Evolutionary conservation across 148 eudicot genomes (phyloP), one percentile per base, ranked within the genome.

Genomic region (Nepenthes mirabilis): DNA sequence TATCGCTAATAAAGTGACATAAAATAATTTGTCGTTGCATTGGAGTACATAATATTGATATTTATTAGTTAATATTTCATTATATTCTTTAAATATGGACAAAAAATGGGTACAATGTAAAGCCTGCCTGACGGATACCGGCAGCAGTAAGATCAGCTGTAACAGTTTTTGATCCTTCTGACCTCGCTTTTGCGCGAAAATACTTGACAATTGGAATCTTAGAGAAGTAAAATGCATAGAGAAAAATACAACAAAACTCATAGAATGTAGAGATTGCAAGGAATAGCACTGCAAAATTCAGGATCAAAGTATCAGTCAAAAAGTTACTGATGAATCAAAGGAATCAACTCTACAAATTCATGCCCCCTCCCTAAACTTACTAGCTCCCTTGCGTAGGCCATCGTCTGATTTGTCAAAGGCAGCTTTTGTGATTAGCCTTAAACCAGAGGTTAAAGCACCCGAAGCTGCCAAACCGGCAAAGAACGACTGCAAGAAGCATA

Each of bases 151-250:
- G 80, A 47, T 84, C 90, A 55, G 73, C 58, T 32, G 72, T 34
- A 52, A 84, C 90, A 36, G 90, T 84, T 68, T 70, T 74, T 11
- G 84, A 82, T 36, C 90, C 90, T 69, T 79, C 82, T 1, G 75
- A 37, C 33, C 86, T 82, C 47, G 90, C 90, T 66, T 81, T 84
- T 58, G 68, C 9, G 11, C 86, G 83, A 37, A 64, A 84, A 56
- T 81, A 66, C 82, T 81, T 84, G 23, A 84, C 81, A 47, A 82
- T 75, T 6, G 86, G 86, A 53, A 84, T 54, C 55, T 65, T 81
- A 8, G 90, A 72, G 65, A 84, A 84, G 65, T 70, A 58, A 13
- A 37, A 63, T 35, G 84, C 73, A 63, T 84, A 84, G 5, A 84
- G 63, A 55, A 79, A 70, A 10, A 82, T 68, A 65, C 90, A 84